Base-by-base conservation (phyloP, 2,329 filamentous ascomycete genomes). In the Aureobasidium sp. region DNA sequence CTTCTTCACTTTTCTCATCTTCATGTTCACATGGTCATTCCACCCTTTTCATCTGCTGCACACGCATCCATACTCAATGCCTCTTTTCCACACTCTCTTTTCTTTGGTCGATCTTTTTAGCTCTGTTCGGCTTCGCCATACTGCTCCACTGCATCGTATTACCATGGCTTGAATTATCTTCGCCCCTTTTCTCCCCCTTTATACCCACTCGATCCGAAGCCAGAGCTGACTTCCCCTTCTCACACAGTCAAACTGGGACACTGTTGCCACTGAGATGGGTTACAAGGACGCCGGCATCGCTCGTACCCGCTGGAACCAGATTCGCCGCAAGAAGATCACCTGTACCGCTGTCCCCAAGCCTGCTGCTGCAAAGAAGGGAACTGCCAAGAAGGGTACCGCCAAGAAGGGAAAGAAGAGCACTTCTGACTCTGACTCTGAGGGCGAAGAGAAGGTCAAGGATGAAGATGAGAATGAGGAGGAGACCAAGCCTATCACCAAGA, bases 281-380 rank as follows among this genome's bases (percentile, higher is more conserved):
- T 71, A 74, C 71, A 74, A 75, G 42, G 69, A 72, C 61, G 69
- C 45, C 60, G 58, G 36, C 47, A 68, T 70, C 45, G 69, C 69
- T 38, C 68, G 66, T 8, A 66, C 62, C n/a, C 70, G 72, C 62
- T 74, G 71, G 71, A 61, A 53, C 45, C 67, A 72, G 47, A 73
- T 71, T 66, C 70, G 67, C 47, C 66, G 66, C 66, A 70, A 72
- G 68, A 74, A 73, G 66, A 71, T 72, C 65, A 63, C 60, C 65
- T 36, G 54, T 25, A 64, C 56, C 18, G 43, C 59, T 15, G 36
- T 53, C 68, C 15, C 60, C 16, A 36, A 54, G 45, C 71, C 16
- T 64, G 66, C n/a, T 36, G 13, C 33, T 36, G 33, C 33, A 56
- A 64, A 16, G 47, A 60, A 10, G 53, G 59, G 20, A 20, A 18